Base-by-base conservation (phyloP, 331 rosid genomes). In the Phaseolus coccineus region DNA sequence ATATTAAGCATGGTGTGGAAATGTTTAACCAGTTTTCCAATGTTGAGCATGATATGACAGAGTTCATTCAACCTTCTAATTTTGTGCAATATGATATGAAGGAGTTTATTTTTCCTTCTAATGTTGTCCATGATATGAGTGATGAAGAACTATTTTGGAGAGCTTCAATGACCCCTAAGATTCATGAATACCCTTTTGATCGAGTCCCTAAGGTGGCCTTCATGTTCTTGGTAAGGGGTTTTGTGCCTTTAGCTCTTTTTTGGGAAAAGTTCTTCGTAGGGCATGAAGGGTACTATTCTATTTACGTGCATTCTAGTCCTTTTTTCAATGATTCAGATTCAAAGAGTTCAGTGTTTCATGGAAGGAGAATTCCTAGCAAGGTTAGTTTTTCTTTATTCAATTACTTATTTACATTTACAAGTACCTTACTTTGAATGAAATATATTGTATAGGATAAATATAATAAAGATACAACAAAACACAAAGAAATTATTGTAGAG, bases 281-380 rank as follows among this genome's bases (percentile, higher is more conserved):
- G 15, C 88, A 94, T 80, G 80, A 90, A 82, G 91, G 88, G 3
- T 81, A 81, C 31, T 94, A 87, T 84, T 87, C 93, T 10, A 83
- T 90, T 52, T 94, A 94, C n/a, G 93, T 92, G 11, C 97, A 94
- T 56, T 89, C 97, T 0, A 50, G 89, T 77, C 98, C 98, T 0
- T 85, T 92, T 64, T 90, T 90, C 75, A 85, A 92, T 80, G 90
- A 35, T 47, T 80, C 96, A 15, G 64, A 73, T 15, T 86, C 87
- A 0, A 90, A 90, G 73, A 77, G 58, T 83, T 84, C 90, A 0
- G 88, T 81, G 16, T 92, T 94, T 71, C 86, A 48, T 14, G 92
- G 92, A 78, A 79, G 97, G 8, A 88, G 96, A 89, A 86, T 92
- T 69, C 97, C 97, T 3, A 90, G 98, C 46, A 74, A 90, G 98